Evolutionary conservation across 2,329 filamentous ascomycete species (phyloP).

Genomic region (Venturia asperata): DNA sequence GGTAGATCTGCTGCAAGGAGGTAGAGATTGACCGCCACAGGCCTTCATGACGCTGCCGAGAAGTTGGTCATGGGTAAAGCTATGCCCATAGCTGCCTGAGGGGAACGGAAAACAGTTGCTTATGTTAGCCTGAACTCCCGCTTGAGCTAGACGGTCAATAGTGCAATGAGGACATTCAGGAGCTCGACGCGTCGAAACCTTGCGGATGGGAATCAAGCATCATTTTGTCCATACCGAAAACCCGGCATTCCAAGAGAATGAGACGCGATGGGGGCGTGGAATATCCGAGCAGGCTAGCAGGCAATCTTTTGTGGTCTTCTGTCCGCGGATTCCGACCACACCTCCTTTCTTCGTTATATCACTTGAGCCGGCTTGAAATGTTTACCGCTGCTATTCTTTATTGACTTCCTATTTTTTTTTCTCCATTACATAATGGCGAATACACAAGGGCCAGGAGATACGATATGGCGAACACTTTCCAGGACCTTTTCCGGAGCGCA

Average conservation of each 20-base stretch:
- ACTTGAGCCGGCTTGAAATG: not conserved
- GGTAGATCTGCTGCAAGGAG: no score
- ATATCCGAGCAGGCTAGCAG: not conserved
- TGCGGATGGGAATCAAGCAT: no score
- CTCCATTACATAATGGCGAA: not conserved
- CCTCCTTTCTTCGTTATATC: not conserved
- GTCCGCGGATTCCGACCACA: not conserved
- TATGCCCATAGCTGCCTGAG: no score
- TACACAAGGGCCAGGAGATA: not conserved
- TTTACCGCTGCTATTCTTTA: not conserved
- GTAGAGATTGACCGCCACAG: no score
- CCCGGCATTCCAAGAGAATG: not conserved
- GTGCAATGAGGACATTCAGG: no score
- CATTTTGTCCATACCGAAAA: no score
- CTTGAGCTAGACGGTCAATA: no score
- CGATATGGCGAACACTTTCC: not conserved
- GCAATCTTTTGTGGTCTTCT: not conserved
- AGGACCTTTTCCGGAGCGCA: not conserved
- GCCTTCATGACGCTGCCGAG: no score
- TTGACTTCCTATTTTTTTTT: not conserved
- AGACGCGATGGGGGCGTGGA: not conserved
- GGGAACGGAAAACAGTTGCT: no score
- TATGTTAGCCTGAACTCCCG: no score
- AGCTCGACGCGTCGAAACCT: no score
- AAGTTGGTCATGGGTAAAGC: no score